These are phyloP conservation scores for Auricularia cornea DNA, from an alignment of 768 basidiomycete species.

Conservation along the genomic window DNA sequence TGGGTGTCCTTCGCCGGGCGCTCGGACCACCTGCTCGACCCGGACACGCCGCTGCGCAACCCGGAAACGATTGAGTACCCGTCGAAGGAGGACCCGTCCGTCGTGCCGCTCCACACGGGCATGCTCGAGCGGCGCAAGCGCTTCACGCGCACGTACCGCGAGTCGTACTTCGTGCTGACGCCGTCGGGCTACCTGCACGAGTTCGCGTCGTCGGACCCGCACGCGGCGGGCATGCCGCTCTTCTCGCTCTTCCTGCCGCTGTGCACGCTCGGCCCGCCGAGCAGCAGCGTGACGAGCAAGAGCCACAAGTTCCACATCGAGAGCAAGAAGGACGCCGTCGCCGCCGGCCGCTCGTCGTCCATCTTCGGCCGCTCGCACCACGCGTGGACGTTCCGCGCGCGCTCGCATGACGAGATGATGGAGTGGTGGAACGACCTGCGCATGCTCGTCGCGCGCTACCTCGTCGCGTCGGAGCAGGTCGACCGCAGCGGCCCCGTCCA, in stretches of 20 bases:
- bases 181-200: slow-evolving; percentile 96
- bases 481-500: slow-evolving; percentile 88
- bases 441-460: slow-evolving; percentile 88
- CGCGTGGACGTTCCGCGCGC: slow-evolving; percentile 84
- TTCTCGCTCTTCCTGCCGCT: slow-evolving; percentile 89
- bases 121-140: slow-evolving; percentile 92
- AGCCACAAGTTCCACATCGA: slow-evolving; percentile 98
- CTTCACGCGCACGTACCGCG: slow-evolving; percentile 78
- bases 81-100: slow-evolving; percentile 80
- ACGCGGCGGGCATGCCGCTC: slow-evolving; percentile 48
- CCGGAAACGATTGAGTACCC: slow-evolving; percentile 75
- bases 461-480: slow-evolving; percentile 90
- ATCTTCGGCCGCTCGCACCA: slow-evolving; percentile 32
- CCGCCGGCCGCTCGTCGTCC: slow-evolving; percentile 23
- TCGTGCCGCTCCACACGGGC: slow-evolving; percentile 80
- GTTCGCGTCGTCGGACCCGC: slow-evolving; percentile 69
- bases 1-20: slow-evolving; percentile 95
- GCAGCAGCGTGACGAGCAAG: slow-evolving; percentile 46
- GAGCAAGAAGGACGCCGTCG: slow-evolving; percentile 66
- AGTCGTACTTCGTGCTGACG: slow-evolving; percentile 87
- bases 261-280: slow-evolving; percentile 93
- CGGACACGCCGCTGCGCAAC: slow-evolving; percentile 88
- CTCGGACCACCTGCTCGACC: slow-evolving; percentile 90
- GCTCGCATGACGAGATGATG: slow-evolving; percentile 96
- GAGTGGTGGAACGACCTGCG: slow-evolving; percentile 99